A percentile compares a stretch with the other conserved stretches of the same genome.
These are phyloP conservation scores for Trichothecium roseum DNA, from an alignment of 2,329 filamentous ascomycete genomes.

Conservation along the genomic window DNA sequence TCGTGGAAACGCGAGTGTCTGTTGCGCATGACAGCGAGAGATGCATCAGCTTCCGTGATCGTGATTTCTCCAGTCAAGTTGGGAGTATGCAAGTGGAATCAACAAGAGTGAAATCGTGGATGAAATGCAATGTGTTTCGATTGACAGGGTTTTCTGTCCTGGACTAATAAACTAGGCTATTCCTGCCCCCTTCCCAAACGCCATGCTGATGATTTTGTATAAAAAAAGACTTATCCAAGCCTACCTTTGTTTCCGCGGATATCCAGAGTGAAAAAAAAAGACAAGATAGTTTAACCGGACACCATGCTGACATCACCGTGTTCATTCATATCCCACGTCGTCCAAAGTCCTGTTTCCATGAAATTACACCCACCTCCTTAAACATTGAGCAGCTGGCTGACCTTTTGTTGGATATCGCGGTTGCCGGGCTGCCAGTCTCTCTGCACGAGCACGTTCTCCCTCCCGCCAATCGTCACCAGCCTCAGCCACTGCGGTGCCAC, in stretches of 20 bases:
- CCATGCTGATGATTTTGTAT: not conserved
- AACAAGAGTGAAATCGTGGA: too few relatives aligned
- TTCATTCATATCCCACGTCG: not conserved
- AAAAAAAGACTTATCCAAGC: not conserved
- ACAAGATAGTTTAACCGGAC: not conserved
- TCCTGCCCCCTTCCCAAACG: not conserved
- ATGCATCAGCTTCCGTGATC: too few relatives aligned
- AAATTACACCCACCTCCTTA: conserved; percentile 7
- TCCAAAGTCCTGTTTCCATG: not conserved
- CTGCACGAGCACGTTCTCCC: conserved; percentile 49
- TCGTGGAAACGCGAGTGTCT: too few relatives aligned
- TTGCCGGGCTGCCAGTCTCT: conserved; percentile 28
- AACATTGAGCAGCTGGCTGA: conserved; percentile 18
- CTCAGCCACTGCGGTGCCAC: conserved; percentile 47
- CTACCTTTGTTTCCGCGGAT: not conserved
- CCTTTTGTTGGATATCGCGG: conserved; percentile 24
- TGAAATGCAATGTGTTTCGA: too few relatives aligned
- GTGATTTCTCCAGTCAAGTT: too few relatives aligned
- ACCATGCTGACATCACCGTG: not conserved
- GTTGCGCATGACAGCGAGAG: too few relatives aligned
- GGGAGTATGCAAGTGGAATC: too few relatives aligned
- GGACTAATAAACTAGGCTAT: not conserved
- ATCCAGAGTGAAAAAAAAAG: too few relatives aligned
- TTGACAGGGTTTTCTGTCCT: too few relatives aligned
- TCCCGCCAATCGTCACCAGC: conserved; percentile 38